Conservation (phyloP, 768 basidiomycete species). For the Kwoniella dendrophila region DNA sequence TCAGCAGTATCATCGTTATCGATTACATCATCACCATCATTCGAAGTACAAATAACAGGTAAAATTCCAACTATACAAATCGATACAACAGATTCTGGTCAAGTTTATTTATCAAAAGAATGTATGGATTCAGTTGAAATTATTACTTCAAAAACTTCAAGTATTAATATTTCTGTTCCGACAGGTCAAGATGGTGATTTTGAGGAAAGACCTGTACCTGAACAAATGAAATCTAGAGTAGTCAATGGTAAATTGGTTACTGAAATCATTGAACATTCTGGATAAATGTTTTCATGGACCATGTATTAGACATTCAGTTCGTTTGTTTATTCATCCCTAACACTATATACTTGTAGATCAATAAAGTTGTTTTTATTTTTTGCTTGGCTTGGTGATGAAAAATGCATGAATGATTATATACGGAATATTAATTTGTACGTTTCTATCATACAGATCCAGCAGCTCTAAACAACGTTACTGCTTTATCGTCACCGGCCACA, state of each 20-base stretch:
- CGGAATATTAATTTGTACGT: too few relatives aligned
- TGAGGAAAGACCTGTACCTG: conserved; percentile 84
- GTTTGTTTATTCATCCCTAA: too few relatives aligned
- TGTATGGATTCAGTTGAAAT: conserved; percentile 75
- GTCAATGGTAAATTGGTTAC: conserved; percentile 82
- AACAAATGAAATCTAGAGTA: conserved; percentile 89
- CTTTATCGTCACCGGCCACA: conserved; percentile 49
- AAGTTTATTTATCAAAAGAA: conserved; percentile 85
- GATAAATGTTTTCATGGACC: too few relatives aligned
- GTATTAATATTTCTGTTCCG: conserved; percentile 86
- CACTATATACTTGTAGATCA: too few relatives aligned
- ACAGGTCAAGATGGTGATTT: conserved; percentile 92
- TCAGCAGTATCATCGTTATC: conserved; percentile 89
- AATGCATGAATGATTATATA: too few relatives aligned
- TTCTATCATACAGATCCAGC: conserved; percentile 42
- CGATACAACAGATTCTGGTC: conserved; percentile 92
- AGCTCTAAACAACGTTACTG: conserved; percentile 48
- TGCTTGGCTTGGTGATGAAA: too few relatives aligned
- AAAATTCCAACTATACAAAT: conserved; percentile 87
- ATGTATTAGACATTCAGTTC: too few relatives aligned
- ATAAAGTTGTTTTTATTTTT: too few relatives aligned
- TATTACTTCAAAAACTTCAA: conserved; percentile 89
- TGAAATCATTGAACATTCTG: conserved; percentile 79
- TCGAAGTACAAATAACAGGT: conserved; percentile 88
- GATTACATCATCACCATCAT: conserved; percentile 88